Evolutionary conservation across 1,139 yeast species (phyloP).

Genomic region (Protomyces pachydermus): DNA sequence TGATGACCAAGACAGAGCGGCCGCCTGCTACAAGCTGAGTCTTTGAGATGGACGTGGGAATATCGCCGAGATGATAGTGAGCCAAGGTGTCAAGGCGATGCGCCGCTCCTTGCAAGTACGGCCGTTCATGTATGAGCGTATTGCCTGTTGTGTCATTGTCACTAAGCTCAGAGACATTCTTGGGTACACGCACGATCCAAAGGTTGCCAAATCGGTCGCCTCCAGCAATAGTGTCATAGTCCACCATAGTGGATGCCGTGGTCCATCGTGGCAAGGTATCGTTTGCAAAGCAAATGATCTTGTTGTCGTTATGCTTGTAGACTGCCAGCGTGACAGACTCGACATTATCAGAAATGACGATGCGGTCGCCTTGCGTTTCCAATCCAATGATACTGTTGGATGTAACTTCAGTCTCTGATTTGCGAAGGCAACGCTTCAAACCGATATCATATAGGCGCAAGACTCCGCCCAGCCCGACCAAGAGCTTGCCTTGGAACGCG

Average conservation of each 20-base stretch:
- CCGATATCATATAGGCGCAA: constrained; percentile 72
- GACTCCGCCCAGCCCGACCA: constrained; percentile 55
- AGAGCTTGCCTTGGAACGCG: constrained; percentile 56
- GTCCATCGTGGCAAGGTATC: constrained; percentile 66
- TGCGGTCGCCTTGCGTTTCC: constrained; percentile 52
- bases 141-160: constrained; percentile 52
- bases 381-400: constrained; percentile 50
- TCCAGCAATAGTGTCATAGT: constrained; percentile 67
- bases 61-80: constrained; percentile 66
- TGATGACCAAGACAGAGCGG: constrained; percentile 59
- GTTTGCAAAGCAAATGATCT: constrained; percentile 60
- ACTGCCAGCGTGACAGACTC: constrained; percentile 58
- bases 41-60: constrained; percentile 56
- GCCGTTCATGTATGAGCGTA: constrained; percentile 37
- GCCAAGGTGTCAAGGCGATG: constrained; percentile 52
- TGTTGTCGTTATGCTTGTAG: constrained; percentile 50
- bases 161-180: constrained; percentile 45
- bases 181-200: constrained; percentile 59
- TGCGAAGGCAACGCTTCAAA: constrained; percentile 67
- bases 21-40: constrained; percentile 58
- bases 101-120: constrained; percentile 51
- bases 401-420: constrained; percentile 43
- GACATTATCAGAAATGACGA: constrained; percentile 64
- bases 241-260: constrained; percentile 57
- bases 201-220: constrained; percentile 91